phyloP scores from a whole-genome alignment of 352 stramenopile genomes.

The Peronospora belbahrii region DNA sequence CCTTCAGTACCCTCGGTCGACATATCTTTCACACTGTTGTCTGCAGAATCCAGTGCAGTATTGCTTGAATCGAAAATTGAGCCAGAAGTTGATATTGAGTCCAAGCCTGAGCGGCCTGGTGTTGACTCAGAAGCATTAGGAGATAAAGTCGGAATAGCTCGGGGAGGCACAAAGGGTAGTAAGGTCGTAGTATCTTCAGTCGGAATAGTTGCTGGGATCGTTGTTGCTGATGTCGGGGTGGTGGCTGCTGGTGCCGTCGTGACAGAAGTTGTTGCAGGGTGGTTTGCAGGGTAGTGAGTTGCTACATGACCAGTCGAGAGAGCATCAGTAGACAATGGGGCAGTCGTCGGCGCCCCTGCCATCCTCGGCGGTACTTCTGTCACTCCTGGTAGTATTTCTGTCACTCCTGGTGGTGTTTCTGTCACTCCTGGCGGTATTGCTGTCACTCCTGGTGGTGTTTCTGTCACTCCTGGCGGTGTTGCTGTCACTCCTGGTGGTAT shows the following conservation, averaged over 20 bases:
- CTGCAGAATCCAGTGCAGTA: slow-evolving; percentile 1
- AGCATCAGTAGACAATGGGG: not conserved
- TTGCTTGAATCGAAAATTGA: slow-evolving; percentile 1
- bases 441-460: not conserved
- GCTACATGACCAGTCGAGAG: too few relatives aligned
- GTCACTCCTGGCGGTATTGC: not conserved
- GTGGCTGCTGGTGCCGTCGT: slow-evolving; percentile 5
- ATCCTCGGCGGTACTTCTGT: not conserved
- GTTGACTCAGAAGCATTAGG: slow-evolving; percentile 6
- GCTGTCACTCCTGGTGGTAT: not conserved
- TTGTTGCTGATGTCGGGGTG: slow-evolving; percentile 6
- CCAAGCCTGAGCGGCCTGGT: slow-evolving; percentile 2
- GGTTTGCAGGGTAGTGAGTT: not conserved
- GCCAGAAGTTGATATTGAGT: not conserved
- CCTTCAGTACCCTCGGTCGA: slow-evolving; percentile 12
- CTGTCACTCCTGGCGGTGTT: not conserved
- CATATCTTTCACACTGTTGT: not conserved
- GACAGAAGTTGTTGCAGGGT: slow-evolving; percentile 7
- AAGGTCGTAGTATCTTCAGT: not conserved
- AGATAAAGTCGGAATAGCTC: too few relatives aligned
- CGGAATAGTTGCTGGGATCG: slow-evolving; percentile 1
- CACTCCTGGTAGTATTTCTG: not conserved
- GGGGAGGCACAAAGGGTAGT: slow-evolving; percentile 1
- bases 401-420: too few relatives aligned
- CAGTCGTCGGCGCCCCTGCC: not conserved